phyloP scores from a whole-genome alignment of 176 grass and related monocot species.

The Lolium multiflorum region DNA sequence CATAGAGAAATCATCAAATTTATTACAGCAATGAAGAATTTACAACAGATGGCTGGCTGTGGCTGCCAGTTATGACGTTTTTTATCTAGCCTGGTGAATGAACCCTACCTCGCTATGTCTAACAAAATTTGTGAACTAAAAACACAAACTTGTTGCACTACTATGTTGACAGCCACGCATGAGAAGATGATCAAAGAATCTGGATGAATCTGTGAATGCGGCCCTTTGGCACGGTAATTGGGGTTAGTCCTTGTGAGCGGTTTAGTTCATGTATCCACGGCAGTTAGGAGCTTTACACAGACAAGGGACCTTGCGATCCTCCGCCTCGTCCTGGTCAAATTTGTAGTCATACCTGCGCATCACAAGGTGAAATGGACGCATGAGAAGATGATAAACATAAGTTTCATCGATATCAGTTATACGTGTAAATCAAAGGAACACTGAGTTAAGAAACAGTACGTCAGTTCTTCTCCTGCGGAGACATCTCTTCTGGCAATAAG shows the following conservation, averaged over 20 bases:
- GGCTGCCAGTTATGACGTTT: neutral
- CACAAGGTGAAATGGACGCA: neutral
- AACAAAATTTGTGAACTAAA: neutral
- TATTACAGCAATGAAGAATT: slow-evolving; percentile 41
- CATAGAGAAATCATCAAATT: neutral
- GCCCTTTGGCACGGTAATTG: slow-evolving; percentile 42
- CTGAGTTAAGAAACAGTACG: slow-evolving; percentile 49
- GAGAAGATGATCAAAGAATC: slow-evolving; percentile 34
- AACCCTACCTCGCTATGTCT: slow-evolving; percentile 13
- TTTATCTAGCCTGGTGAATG: neutral
- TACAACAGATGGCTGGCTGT: slow-evolving; percentile 20
- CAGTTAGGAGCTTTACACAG: slow-evolving; percentile 85
- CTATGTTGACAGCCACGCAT: neutral
- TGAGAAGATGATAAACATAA: neutral
- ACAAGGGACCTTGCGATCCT: slow-evolving; percentile 81
- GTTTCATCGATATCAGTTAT: neutral
- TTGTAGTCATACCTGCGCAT: slow-evolving; percentile 80
- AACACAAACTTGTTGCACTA: neutral
- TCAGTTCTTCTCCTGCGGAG: slow-evolving; percentile 83
- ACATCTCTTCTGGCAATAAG: slow-evolving; percentile 87
- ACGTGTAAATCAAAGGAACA: neutral
- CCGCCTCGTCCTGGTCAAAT: slow-evolving; percentile 87
- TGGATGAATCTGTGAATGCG: slow-evolving; percentile 37
- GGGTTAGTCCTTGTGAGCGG: slow-evolving; percentile 33
- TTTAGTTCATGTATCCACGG: slow-evolving; percentile 86